A percentile compares a stretch with the other conserved stretches of the same genome.
phyloP scores from a whole-genome alignment of 2,329 filamentous ascomycete genomes.

The Cercospora sp. region DNA sequence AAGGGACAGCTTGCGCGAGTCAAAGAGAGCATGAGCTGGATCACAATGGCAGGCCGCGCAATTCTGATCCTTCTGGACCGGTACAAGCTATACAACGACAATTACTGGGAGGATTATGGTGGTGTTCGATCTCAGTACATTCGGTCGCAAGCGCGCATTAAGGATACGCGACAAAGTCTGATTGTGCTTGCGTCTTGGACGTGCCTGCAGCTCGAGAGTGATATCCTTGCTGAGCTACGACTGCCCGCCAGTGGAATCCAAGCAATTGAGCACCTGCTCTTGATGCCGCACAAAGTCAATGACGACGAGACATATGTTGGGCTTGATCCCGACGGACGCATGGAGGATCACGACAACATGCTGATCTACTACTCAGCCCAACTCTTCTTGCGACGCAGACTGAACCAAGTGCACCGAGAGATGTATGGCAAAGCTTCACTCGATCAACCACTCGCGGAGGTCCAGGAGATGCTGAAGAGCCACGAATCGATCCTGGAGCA shows the following conservation, averaged over 20 bases:
- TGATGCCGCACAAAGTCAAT: constrained; percentile 62
- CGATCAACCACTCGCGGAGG: constrained; percentile 25
- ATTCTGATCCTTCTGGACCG: constrained; percentile 74
- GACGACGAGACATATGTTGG: constrained; percentile 34
- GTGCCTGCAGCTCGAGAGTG: constrained; percentile 88
- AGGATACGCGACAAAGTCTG: constrained; percentile 43
- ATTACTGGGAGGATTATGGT: constrained; percentile 40
- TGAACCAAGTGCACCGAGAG: constrained; percentile 58
- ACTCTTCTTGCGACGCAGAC: constrained; percentile 58
- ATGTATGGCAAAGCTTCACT: constrained; percentile 50
- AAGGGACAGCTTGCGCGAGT: constrained; percentile 84
- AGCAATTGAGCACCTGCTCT: constrained; percentile 60
- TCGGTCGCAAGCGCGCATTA: constrained; percentile 33
- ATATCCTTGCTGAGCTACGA: constrained; percentile 82
- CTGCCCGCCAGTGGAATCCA: constrained; percentile 63
- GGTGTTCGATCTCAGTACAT: constrained; percentile 39
- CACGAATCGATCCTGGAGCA: constrained; percentile 46
- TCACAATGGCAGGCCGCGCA: constrained; percentile 60
- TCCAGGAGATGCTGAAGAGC: constrained; percentile 35
- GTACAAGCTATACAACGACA: constrained; percentile 51
- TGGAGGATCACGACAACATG: constrained; percentile 41
- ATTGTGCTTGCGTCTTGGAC: constrained; percentile 80
- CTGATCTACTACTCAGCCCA: constrained; percentile 63
- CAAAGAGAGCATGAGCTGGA: constrained; percentile 78
- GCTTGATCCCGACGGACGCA: constrained; percentile 25